Evolutionary conservation across 176 grass and related monocot species (phyloP).

Genomic region (Eragrostis nindensis): DNA sequence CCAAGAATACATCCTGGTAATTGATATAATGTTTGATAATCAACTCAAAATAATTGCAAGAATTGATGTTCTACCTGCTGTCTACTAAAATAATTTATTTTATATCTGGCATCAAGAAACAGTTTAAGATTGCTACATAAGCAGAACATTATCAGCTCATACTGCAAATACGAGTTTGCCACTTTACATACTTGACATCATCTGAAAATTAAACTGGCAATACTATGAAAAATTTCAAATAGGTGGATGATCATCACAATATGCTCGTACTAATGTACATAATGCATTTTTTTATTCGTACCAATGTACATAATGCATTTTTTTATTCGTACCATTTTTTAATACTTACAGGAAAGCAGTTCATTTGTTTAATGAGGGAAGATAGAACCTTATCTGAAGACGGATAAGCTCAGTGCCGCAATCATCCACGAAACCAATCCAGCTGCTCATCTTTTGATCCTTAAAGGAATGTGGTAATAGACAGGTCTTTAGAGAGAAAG

Average conservation of each 20-base stretch:
- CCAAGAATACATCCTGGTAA: background rate
- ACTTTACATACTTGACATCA: too few relatives aligned
- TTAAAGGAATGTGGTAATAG: conserved; percentile 52
- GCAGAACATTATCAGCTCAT: background rate
- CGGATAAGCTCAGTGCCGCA: conserved; percentile 67
- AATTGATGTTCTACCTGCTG: background rate
- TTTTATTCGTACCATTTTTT: background rate
- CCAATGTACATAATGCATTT: background rate
- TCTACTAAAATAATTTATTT: too few relatives aligned
- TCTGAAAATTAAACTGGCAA: too few relatives aligned
- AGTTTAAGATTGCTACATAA: conserved; percentile 7
- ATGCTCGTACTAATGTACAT: background rate
- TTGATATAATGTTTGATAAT: background rate
- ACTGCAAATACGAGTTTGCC: conserved; percentile 11
- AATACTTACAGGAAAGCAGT: background rate
- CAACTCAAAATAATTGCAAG: background rate
- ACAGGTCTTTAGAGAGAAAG: conserved; percentile 56
- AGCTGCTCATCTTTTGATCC: conserved; percentile 45
- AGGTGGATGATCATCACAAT: background rate
- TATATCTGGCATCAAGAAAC: too few relatives aligned
- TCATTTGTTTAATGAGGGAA: background rate
- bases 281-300: background rate
- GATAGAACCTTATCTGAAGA: conserved; percentile 76
- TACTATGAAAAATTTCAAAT: too few relatives aligned
- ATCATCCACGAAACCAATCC: conserved; percentile 64